Base-by-base conservation (phyloP, 495 filamentous ascomycete genomes). In the Talaromyces proteolyticus region DNA sequence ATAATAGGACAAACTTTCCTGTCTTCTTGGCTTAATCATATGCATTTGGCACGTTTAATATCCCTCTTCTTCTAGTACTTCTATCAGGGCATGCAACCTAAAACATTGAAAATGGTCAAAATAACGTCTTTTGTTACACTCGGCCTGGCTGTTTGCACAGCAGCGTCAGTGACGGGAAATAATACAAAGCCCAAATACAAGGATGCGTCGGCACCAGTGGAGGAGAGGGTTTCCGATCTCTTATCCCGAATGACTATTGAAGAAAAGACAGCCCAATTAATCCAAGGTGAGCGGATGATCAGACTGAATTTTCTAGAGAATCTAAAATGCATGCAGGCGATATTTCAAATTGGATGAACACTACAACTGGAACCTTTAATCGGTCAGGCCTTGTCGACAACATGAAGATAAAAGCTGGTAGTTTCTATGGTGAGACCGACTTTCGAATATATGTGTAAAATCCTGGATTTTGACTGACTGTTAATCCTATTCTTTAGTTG, bases 281-380 rank as follows among this genome's bases (percentile, higher is more conserved):
- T 82, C 25, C 80, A 84, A 59, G 80, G 82, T 62, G 49, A 21
- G 47, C 44, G 47, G 10, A 3, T 12, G 12, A 7, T 8, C 19
- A 22, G 17, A 14, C 8, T 22, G 8, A 19, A 10, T 0, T 16
- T 24, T 12, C 8, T 43, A 3, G 16, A 50, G 6, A 58, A n/a
- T 16, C 1, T 43, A 6, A 12, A 50, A 45, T 18, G 3, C 24
- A 36, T 34, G 4, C 57, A 74, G 75, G 75, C 26, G 85, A 87
- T 59, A 64, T 89, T 42, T 72, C 74, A 20, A 87, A 87, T 59
- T 89, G 84, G 84, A 72, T 87, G 60, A 73, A 86, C 55, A 66
- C 61, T 7, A 75, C 71, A 0, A 70, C 73, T 19, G 78, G 79
- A 44, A 63, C 63, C n/a, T 79, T 85, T 64, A 89, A 88, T 50